These are phyloP conservation scores for Adiantum capillusveneris DNA, from an alignment of 75 land plant genomes.

Conservation along the genomic window DNA sequence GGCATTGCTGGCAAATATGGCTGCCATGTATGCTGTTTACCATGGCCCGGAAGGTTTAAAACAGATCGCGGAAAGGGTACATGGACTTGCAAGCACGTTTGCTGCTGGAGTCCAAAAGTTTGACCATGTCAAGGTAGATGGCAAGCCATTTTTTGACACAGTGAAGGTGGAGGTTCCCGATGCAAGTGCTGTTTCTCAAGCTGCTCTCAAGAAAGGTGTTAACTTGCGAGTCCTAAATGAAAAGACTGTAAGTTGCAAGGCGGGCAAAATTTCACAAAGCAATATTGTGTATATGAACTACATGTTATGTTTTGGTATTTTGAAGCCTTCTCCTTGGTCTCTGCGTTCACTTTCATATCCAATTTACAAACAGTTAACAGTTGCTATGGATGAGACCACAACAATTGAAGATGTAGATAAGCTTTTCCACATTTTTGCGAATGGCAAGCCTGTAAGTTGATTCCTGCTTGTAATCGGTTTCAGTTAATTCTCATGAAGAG, in stretches of 20 bases:
- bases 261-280: too few species aligned
- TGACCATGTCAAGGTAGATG: slow-evolving; percentile 55
- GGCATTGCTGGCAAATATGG: slow-evolving; percentile 98
- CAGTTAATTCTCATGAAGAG: background rate
- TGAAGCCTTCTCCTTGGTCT: too few species aligned
- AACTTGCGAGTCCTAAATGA: slow-evolving; percentile 71
- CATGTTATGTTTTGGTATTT: too few species aligned
- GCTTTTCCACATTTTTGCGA: slow-evolving; percentile 67
- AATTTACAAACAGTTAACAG: slow-evolving; percentile 83
- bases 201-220: slow-evolving; percentile 60
- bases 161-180: slow-evolving; percentile 71
- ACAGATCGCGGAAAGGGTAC: slow-evolving; percentile 75
- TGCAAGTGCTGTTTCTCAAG: slow-evolving; percentile 56
- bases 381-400: slow-evolving; percentile 97
- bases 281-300: too few species aligned
- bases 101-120: slow-evolving; percentile 74
- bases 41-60: slow-evolving; percentile 98
- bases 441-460: slow-evolving; percentile 66
- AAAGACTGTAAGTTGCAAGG: slow-evolving; percentile 52
- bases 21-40: slow-evolving; percentile 97
- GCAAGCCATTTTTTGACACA: slow-evolving; percentile 92
- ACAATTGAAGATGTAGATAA: slow-evolving; percentile 85
- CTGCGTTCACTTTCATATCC: too few species aligned
- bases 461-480: background rate
- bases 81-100: slow-evolving; percentile 79